Conservation (phyloP, 1,139 yeast species). For the Geotrichum klebahnii region DNA sequence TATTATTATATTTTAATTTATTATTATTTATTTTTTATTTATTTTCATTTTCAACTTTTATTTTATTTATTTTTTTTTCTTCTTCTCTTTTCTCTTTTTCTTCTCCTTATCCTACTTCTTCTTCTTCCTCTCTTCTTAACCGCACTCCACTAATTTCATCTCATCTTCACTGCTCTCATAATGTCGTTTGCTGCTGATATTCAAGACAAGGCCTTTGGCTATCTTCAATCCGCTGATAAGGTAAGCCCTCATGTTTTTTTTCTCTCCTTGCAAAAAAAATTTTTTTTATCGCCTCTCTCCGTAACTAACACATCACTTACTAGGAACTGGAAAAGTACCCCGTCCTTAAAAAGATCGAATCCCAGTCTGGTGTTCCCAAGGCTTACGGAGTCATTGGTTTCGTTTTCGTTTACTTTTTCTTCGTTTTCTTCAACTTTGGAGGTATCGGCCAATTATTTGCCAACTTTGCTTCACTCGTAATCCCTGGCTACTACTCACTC, state of each 20-base stretch:
- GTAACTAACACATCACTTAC: constrained; percentile 5
- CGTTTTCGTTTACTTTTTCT: constrained; percentile 60
- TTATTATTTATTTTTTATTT: not conserved
- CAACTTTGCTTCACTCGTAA: constrained; percentile 82
- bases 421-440: constrained; percentile 83
- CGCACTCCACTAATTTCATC: not conserved
- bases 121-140: not conserved
- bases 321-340: constrained; percentile 40
- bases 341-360: constrained; percentile 36
- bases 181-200: constrained; percentile 24
- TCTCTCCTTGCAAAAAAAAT: not conserved
- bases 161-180: not conserved
- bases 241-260: constrained; percentile 25
- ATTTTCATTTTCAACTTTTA: not conserved
- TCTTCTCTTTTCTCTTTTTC: not conserved
- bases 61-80: not conserved
- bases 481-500: constrained; percentile 88
- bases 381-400: constrained; percentile 74
- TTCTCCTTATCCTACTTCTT: not conserved
- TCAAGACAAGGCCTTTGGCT: constrained; percentile 33
- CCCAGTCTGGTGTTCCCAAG: constrained; percentile 59
- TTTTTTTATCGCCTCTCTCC: not conserved
- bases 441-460: constrained; percentile 88
- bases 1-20: not conserved
- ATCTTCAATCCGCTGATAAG: constrained; percentile 32